These are phyloP conservation scores for Plenodomus biglobosus DNA, from an alignment of 2,329 filamentous ascomycete genomes.

Conservation along the genomic window DNA sequence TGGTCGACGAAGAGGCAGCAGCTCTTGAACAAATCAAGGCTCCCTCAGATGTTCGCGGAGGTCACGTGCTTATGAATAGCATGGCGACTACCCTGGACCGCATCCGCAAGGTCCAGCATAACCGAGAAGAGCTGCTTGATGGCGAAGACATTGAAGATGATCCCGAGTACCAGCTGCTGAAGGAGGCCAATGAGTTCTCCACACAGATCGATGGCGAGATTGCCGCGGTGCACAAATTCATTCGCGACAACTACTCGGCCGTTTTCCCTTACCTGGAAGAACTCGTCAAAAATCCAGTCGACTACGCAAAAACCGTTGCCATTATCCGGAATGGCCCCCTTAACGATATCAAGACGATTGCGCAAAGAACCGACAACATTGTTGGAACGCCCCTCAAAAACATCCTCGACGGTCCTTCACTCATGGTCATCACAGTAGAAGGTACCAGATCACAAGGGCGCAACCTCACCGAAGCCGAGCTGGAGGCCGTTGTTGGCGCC, in stretches of 20 bases:
- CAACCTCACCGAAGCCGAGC: constrained; percentile 72
- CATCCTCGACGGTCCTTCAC: constrained; percentile 81
- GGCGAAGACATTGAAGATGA: constrained; percentile 84
- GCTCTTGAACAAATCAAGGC: constrained; percentile 61
- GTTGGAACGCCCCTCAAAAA: constrained; percentile 73
- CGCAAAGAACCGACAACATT: constrained; percentile 75
- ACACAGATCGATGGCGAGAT: constrained; percentile 94
- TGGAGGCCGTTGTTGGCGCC: constrained; percentile 71
- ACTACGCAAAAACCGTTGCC: constrained; percentile 92
- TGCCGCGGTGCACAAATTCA: constrained; percentile 90
- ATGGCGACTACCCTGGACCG: constrained; percentile 78
- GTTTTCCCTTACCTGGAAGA: constrained; percentile 91
- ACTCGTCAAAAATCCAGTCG: constrained; percentile 85
- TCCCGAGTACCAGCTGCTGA: constrained; percentile 85
- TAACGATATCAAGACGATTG: constrained; percentile 80
- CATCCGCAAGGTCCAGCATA: constrained; percentile 52
- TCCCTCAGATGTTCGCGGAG: constrained; percentile 70
- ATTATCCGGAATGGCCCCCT: constrained; percentile 92
- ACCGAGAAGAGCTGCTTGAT: constrained; percentile 71
- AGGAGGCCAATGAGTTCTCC: constrained; percentile 84
- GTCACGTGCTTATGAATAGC: constrained; percentile 78
- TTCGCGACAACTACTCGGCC: constrained; percentile 91
- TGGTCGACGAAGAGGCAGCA: constrained; percentile 62
- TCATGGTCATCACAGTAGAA: constrained; percentile 96
- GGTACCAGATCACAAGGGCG: constrained; percentile 85